Evolutionary conservation across 768 basidiomycete genomes (phyloP).

Genomic region (Hemileccinum impolitum): DNA sequence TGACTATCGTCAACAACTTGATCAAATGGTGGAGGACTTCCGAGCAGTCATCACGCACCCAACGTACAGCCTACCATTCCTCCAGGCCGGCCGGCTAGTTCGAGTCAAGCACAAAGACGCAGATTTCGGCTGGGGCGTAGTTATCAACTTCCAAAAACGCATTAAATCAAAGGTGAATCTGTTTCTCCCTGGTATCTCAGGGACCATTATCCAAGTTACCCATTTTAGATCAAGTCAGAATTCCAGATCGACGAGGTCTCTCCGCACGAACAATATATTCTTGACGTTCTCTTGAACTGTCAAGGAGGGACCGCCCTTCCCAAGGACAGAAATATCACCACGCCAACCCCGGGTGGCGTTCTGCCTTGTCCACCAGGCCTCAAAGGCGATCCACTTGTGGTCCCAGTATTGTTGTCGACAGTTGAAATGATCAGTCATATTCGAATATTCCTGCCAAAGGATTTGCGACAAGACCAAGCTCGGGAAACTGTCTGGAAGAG

Average conservation of each 20-base stretch:
- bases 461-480: conserved; percentile 70
- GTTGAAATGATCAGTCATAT: conserved; percentile 84
- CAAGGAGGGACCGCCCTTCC: conserved; percentile 56
- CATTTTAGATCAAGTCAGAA: conserved; percentile 55
- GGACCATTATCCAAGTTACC: neutral
- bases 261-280: conserved; percentile 87
- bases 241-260: conserved; percentile 66
- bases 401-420: conserved; percentile 85
- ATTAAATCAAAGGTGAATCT: conserved; percentile 67
- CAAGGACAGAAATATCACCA: conserved; percentile 53
- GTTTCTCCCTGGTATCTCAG: neutral
- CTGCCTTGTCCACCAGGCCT: conserved; percentile 68
- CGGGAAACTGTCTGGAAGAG: conserved; percentile 89
- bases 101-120: conserved; percentile 81
- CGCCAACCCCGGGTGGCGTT: conserved; percentile 65
- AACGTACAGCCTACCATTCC: conserved; percentile 89
- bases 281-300: conserved; percentile 88
- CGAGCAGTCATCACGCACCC: conserved; percentile 93
- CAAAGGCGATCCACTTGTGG: conserved; percentile 80
- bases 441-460: conserved; percentile 86
- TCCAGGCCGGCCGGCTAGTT: conserved; percentile 90
- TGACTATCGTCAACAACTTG: conserved; percentile 88
- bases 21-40: conserved; percentile 86
- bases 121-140: conserved; percentile 96
- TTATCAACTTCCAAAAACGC: conserved; percentile 90